These are phyloP conservation scores for Coemansia sp. DNA, from an alignment of 192 early-diverging fungal genomes.

Conservation along the genomic window DNA sequence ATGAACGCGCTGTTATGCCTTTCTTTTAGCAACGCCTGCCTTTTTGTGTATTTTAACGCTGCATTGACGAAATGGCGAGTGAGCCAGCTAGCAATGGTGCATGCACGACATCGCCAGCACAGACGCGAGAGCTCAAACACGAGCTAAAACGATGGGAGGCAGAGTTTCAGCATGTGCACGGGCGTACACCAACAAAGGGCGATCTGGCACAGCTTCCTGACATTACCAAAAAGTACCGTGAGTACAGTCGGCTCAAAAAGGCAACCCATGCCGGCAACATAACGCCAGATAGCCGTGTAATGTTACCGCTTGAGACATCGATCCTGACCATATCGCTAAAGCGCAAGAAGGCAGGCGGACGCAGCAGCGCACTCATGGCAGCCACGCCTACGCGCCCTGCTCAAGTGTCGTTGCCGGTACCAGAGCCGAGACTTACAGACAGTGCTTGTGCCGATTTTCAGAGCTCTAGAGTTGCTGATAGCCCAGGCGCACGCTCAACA, in stretches of 20 bases:
- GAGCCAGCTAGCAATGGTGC: not conserved
- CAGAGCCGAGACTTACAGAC: not conserved
- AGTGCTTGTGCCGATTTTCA: not conserved
- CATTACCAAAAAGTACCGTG: conserved; percentile 42
- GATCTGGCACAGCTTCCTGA: conserved; percentile 31
- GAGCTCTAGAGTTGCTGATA: not conserved
- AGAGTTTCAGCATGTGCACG: conserved; percentile 27
- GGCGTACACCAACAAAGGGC: conserved; percentile 32
- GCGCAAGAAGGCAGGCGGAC: conserved; percentile 22
- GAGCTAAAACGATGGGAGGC: conserved; percentile 52
- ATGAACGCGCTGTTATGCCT: too few relatives aligned
- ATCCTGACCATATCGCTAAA: conserved; percentile 25
- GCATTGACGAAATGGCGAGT: not conserved
- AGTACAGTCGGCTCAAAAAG: conserved; percentile 43
- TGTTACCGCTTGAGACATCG: conserved; percentile 36
- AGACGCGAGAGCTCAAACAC: conserved; percentile 37
- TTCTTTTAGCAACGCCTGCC: too few relatives aligned
- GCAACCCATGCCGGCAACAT: not conserved
- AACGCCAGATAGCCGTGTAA: not conserved
- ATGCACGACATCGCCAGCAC: not conserved
- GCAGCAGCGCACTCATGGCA: not conserved
- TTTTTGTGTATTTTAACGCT: too few relatives aligned
- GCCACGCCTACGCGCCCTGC: not conserved
- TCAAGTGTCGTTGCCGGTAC: not conserved
- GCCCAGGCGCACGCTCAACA: not conserved